Base-by-base conservation (phyloP, 1,284 basidiomycete genomes). In the Sporisorium iseilematis-ciliati region DNA sequence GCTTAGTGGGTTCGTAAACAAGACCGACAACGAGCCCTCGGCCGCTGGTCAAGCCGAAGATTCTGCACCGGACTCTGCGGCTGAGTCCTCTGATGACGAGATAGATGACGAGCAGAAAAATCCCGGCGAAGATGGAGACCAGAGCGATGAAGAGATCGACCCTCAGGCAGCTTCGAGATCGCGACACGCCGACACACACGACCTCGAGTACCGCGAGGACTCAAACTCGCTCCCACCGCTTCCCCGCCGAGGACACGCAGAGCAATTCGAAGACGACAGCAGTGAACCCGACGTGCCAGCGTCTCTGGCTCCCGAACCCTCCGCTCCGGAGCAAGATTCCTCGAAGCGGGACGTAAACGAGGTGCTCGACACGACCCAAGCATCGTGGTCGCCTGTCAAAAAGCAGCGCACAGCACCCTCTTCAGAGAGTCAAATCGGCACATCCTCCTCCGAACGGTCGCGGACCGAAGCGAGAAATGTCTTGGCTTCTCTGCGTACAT, bases 301-400 rank as follows among this genome's bases (percentile, higher is more conserved):
- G 4, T 55, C 61, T 3, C 49, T 20, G 3, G 63, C 55, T 11
- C 55, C 55, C 14, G 63, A 45, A 48, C 4, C 31, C 7, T 20
- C 29, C 4, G 35, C 45, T 7, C 45, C 54, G 4, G 11, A 8
- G 4, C 45, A 12, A 2, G 3, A 23, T 2, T 31, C 56, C 75
- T 50, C 73, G 59, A 21, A 82, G 79, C 35, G 72, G 60, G n/a
- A 74, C 46, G 33, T 57, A 45, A 55, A 57, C 0, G 51, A 41
- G 18, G 75, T 66, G 8, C 70, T 75, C 12, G 78, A 83, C 25
- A 79, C 51, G 20, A 56, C 38, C 26, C 60, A 52, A 42, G 64
- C 64, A 11, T 71, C 68, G 2, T 65, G 68, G 58, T 65, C 69
- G 16, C 61, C 70, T 0, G 41, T 38, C 6, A 73, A 73, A 29